Evolutionary conservation across 2,329 filamentous ascomycete genomes (phyloP).

Genomic region (Spiromastix sp.): DNA sequence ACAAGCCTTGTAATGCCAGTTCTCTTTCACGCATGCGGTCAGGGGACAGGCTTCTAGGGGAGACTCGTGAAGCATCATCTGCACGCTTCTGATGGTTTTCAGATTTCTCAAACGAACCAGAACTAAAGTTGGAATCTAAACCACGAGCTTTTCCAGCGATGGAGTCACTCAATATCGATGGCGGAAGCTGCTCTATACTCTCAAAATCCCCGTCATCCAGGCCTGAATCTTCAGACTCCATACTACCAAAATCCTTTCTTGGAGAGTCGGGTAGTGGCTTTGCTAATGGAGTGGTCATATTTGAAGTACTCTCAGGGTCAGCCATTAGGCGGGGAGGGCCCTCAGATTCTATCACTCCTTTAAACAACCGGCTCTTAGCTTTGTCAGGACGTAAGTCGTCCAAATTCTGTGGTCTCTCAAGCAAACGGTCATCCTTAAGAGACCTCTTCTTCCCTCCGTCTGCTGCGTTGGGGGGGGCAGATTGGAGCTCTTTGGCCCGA

Average conservation of each 20-base stretch:
- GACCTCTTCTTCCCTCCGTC: conserved; percentile 16
- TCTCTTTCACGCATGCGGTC: conserved; percentile 15
- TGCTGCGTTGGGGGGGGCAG: conserved; percentile 9
- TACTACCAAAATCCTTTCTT: conserved; percentile 18
- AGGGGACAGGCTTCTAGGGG: conserved; percentile 15
- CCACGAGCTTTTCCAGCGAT: conserved; percentile 19
- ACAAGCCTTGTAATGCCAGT: conserved; percentile 11
- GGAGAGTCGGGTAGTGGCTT: conserved; percentile 37
- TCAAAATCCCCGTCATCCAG: conserved; percentile 25
- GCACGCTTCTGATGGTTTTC: conserved; percentile 17
- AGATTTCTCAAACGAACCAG: conserved; percentile 6
- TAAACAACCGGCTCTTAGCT: conserved; percentile 33
- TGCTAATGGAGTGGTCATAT: conserved; percentile 46
- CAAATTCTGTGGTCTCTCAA: conserved; percentile 17
- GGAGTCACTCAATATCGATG: conserved; percentile 30
- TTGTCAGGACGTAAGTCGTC: conserved; percentile 28
- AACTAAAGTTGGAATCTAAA: conserved; percentile 15
- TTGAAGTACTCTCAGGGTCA: conserved; percentile 42
- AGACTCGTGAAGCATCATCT: conserved; percentile 15
- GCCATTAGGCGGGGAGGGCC: conserved; percentile 20
- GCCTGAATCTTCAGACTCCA: conserved; percentile 19
- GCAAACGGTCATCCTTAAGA: conserved; percentile 21
- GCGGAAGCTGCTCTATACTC: conserved; percentile 32
- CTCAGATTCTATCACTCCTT: conserved; percentile 30
- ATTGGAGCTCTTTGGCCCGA: conserved; percentile 23